Evolutionary conservation across 1,139 yeast genomes (phyloP).

Genomic region (Geotrichum citri-aurantii): DNA sequence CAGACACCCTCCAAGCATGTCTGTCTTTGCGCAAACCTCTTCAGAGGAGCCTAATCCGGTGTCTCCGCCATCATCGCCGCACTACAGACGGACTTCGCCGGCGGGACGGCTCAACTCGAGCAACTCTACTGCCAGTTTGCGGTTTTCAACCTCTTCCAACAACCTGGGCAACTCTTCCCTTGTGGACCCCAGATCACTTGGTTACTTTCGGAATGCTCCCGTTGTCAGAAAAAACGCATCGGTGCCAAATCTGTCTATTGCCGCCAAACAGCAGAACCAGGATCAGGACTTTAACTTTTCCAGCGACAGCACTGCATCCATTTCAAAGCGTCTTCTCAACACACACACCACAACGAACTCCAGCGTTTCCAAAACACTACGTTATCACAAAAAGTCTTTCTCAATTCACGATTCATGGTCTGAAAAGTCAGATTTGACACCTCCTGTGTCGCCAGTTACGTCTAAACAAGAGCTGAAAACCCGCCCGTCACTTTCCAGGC

Average conservation of each 20-base stretch:
- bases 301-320: slow-evolving; percentile 1
- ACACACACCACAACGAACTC: neutral
- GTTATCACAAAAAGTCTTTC: slow-evolving; percentile 11
- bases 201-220: slow-evolving; percentile 13
- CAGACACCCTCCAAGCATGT: neutral
- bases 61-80: neutral
- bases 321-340: neutral
- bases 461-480: neutral
- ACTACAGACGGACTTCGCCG: neutral
- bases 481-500: neutral
- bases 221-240: slow-evolving; percentile 12
- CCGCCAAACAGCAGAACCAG: neutral
- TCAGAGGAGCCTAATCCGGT: neutral
- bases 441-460: slow-evolving; percentile 4
- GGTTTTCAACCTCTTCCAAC: neutral
- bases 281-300: slow-evolving; percentile 4
- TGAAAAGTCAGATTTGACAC: neutral
- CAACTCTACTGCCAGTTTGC: neutral
- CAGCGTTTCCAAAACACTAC: slow-evolving; percentile 2
- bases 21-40: neutral
- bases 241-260: slow-evolving; percentile 12
- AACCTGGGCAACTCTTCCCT: neutral
- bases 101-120: neutral
- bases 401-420: slow-evolving; percentile 7
- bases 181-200: slow-evolving; percentile 14